Base-by-base conservation (phyloP, 495 filamentous ascomycete species). In the Trichoderma virens region DNA sequence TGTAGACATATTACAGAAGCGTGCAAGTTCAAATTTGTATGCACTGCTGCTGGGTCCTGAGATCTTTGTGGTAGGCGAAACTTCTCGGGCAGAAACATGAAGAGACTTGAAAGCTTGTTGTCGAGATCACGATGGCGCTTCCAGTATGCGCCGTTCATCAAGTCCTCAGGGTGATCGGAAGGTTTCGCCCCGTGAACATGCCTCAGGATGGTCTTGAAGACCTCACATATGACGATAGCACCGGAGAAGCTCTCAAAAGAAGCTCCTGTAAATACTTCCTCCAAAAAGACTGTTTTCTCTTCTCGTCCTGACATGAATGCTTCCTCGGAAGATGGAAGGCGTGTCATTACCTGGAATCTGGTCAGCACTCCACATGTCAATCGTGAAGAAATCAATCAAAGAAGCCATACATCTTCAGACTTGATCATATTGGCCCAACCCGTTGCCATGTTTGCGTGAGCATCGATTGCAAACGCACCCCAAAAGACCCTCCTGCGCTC, bases 401-500 rank as follows among this genome's bases (percentile, higher is more conserved):
- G 20, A 31, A 13, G 3, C 9, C 72, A 62, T 67, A 75, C 79
- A 54, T 80, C 74, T 39, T 70, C 65, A 5, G 69, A 56, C 32
- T 81, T 75, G 59, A 82, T 75, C 28, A 81, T 61, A 31, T 69
- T 70, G 7, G 80, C 76, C 79, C 78, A 83, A 1, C 79, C 79
- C 2, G 79, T 80, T 25, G 76, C 79, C 54, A 80, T 75, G 62
- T 71, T 75, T 23, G 71, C 74, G 59, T 81, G 82, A 23, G 75
- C 71, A 65, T 85, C 82, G 28, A 83, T 75, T 27, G 74, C 74
- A 56, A 82, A 84, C 1, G 78, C 71, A 9, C 73, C 77, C 83
- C 82, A 85, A 63, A 85, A 84, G 5, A 78, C 65, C 11, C 83
- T 66, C 7, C 83, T 72, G 20, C 82, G 74, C 66, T 83, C 81